Evolutionary conservation across 31 red algal species (phyloP).

Genomic region (Endocladia muricata): DNA sequence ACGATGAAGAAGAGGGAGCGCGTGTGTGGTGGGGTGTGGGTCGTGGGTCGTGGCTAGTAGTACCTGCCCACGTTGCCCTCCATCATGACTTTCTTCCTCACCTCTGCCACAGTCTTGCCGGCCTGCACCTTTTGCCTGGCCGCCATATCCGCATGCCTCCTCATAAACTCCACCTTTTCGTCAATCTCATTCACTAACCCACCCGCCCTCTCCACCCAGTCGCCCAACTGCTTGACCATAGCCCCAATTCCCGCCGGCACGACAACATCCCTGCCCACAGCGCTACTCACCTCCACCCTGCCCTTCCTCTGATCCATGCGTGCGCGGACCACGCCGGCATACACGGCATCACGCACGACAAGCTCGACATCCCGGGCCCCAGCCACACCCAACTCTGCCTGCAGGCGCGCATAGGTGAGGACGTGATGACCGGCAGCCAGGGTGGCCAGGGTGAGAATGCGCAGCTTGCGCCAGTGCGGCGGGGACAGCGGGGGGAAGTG

Average conservation of each 20-base stretch:
- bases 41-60: background rate
- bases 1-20: too few species aligned
- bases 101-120: background rate
- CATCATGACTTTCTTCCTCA: background rate
- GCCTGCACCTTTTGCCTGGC: constrained; percentile 18
- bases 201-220: background rate
- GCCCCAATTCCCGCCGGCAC: background rate
- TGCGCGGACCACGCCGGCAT: constrained; percentile 40
- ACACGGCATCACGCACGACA: constrained; percentile 35
- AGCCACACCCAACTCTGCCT: background rate
- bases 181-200: constrained; percentile 29
- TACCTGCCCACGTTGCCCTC: background rate
- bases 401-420: constrained; percentile 24
- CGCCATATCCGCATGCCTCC: constrained; percentile 7
- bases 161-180: constrained; percentile 33
- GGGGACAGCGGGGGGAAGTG: constrained; percentile 21
- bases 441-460: constrained; percentile 40
- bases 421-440: constrained; percentile 1
- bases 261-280: constrained; percentile 38
- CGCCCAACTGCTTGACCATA: constrained; percentile 18
- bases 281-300: constrained; percentile 16
- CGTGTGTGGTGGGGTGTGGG: too few species aligned
- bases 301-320: constrained; percentile 42
- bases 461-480: constrained; percentile 32
- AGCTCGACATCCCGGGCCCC: constrained; percentile 35